Percentiles rank a stretch among this genome's conserved stretches.
Evolutionary conservation across 208 protist genomes (phyloP).

Genomic region (Trypanosoma cruzi): DNA sequence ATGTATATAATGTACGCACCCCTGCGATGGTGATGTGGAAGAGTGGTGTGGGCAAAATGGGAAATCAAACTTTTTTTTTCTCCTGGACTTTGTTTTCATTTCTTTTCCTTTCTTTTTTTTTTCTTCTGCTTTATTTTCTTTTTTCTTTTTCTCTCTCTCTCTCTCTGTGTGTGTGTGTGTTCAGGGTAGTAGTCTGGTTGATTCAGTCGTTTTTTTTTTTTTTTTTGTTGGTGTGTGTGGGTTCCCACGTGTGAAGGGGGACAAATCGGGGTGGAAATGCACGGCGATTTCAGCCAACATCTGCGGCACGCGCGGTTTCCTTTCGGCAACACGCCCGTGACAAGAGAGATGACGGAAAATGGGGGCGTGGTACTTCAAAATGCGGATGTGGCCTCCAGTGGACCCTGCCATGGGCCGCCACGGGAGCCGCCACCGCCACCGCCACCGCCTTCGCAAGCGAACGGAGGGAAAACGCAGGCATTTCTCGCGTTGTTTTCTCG

Average conservation of each 20-base stretch:
- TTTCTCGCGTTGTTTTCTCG: neutral
- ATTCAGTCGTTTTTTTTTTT: neutral
- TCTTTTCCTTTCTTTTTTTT: neutral
- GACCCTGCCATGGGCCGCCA: neutral
- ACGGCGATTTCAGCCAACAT: neutral
- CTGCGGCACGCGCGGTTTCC: neutral
- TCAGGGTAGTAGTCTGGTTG: neutral
- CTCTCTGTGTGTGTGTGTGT: neutral
- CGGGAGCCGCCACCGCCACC: no score
- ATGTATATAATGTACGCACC: neutral
- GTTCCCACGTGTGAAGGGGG: neutral
- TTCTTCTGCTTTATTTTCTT: conserved; percentile 4
- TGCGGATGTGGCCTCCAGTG: neutral
- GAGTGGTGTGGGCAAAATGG: no score
- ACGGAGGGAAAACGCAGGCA: neutral
- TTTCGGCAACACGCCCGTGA: neutral
- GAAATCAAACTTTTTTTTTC: no score
- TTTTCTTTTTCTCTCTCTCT: conserved; percentile 3
- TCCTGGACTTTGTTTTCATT: neutral
- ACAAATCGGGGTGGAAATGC: neutral
- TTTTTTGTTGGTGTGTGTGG: no score
- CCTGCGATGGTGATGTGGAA: conserved; percentile 5
- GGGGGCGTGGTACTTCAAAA: neutral
- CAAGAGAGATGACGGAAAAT: neutral
- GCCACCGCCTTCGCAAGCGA: no score